These are phyloP conservation scores for Nicotiana sylvestris DNA, from an alignment of 257 asterid species.

Conservation along the genomic window DNA sequence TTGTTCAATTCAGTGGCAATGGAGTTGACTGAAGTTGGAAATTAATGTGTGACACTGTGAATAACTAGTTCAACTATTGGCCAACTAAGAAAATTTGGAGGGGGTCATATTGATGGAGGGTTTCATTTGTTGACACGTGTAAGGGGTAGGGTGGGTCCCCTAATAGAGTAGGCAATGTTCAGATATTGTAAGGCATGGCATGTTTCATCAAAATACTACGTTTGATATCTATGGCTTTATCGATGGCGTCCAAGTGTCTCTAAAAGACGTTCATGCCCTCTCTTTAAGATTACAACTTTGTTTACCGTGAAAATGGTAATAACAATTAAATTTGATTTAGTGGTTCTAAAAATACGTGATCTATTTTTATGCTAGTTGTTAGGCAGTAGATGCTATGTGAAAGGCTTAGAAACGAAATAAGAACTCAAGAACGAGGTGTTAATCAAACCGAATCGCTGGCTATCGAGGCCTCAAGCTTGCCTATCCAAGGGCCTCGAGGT, in stretches of 20 bases:
- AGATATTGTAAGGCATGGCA: conserved; percentile 4
- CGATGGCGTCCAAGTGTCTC: not conserved
- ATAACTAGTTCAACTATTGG: not conserved
- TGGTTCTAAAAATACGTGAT: no score
- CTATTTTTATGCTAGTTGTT: no score
- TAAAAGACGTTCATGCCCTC: not conserved
- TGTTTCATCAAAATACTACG: not conserved
- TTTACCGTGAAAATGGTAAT: no score
- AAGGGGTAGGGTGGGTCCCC: not conserved
- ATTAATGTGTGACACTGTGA: conserved; percentile 2
- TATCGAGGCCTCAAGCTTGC: no score
- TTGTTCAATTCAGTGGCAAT: conserved; percentile 11
- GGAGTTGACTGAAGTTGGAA: conserved; percentile 29
- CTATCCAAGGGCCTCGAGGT: no score
- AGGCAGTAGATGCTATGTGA: no score
- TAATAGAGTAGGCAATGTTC: not conserved
- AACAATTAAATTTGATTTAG: no score
- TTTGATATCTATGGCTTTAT: not conserved
- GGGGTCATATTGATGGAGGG: not conserved
- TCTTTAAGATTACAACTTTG: not conserved
- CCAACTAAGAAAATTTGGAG: not conserved
- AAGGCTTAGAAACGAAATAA: no score
- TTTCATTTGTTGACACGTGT: not conserved
- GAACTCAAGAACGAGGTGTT: no score
- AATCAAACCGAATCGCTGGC: no score